Percentiles rank a stretch among this genome's conserved stretches.
These are phyloP conservation scores for Penicillium sp. DNA, from an alignment of 2,329 filamentous ascomycete genomes.

Conservation along the genomic window DNA sequence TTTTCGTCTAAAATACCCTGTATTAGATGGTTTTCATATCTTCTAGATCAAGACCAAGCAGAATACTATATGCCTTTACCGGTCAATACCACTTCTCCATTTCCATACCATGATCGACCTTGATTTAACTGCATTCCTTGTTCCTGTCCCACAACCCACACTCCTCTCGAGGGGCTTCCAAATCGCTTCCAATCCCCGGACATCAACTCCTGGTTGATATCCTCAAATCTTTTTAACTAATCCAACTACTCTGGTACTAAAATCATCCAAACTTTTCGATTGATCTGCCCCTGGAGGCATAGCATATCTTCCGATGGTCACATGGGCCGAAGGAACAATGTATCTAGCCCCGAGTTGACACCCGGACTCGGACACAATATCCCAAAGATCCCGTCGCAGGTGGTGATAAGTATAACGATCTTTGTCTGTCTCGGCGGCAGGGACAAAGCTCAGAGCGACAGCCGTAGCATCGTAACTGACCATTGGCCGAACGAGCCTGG, in stretches of 20 bases:
- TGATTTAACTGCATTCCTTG: constrained; percentile 73
- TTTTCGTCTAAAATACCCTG: background rate
- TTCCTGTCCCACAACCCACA: constrained; percentile 88
- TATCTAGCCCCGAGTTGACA: constrained; percentile 77
- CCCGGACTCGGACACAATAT: constrained; percentile 60
- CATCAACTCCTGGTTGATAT: constrained; percentile 74
- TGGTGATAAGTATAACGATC: constrained; percentile 88
- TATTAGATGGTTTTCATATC: background rate
- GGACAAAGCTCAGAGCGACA: constrained; percentile 82
- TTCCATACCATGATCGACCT: constrained; percentile 84
- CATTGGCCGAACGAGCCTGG: constrained; percentile 77
- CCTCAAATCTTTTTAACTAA: constrained; percentile 70
- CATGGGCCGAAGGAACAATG: constrained; percentile 83
- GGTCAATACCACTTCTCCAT: constrained; percentile 65
- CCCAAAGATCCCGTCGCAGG: constrained; percentile 75
- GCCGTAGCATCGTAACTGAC: constrained; percentile 83
- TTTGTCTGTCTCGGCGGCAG: constrained; percentile 67
- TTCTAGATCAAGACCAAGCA: background rate
- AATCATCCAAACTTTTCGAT: constrained; percentile 36
- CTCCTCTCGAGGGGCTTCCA: constrained; percentile 53
- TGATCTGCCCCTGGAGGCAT: constrained; percentile 58
- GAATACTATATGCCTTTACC: constrained; percentile 49
- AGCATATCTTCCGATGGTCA: constrained; percentile 83
- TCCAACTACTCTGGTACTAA: constrained; percentile 57
- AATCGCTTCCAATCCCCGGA: constrained; percentile 65